phyloP scores from a whole-genome alignment of 129 eudicot species.

The Pulicaria dysenterica region DNA sequence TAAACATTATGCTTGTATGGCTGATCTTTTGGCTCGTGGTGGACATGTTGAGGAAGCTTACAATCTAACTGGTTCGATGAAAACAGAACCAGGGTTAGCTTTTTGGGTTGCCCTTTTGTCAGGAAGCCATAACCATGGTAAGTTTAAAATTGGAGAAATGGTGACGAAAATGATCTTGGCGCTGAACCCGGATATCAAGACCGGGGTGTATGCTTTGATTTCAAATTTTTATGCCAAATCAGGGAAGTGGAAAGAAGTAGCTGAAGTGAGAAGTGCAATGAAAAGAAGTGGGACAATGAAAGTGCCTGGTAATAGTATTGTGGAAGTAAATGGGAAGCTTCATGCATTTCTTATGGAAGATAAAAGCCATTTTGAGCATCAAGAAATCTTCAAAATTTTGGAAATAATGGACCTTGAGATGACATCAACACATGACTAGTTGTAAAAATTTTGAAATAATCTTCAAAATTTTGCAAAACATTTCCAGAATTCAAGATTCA shows the following conservation, averaged over 20 bases:
- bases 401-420: conserved; percentile 59
- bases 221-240: conserved; percentile 70
- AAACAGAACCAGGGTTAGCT: conserved; percentile 58
- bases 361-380: conserved; percentile 62
- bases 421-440: conserved; percentile 27
- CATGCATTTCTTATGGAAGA: conserved; percentile 81
- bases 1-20: conserved; percentile 75
- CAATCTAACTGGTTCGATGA: conserved; percentile 45
- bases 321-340: conserved; percentile 71
- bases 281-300: conserved; percentile 59
- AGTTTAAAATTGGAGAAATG: conserved; percentile 55
- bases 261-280: conserved; percentile 57
- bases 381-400: conserved; percentile 49
- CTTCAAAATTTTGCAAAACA: no score
- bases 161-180: conserved; percentile 61
- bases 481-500: neutral
- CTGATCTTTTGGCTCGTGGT: conserved; percentile 88
- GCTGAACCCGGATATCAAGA: conserved; percentile 49
- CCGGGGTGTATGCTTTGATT: conserved; percentile 61
- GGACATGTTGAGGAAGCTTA: conserved; percentile 76
- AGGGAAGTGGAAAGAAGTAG: conserved; percentile 74
- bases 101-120: conserved; percentile 80
- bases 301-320: conserved; percentile 76
- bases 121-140: conserved; percentile 70
- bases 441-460: neutral